These are phyloP conservation scores for Penicillium daleae DNA, from an alignment of 495 filamentous ascomycete species.

Conservation along the genomic window DNA sequence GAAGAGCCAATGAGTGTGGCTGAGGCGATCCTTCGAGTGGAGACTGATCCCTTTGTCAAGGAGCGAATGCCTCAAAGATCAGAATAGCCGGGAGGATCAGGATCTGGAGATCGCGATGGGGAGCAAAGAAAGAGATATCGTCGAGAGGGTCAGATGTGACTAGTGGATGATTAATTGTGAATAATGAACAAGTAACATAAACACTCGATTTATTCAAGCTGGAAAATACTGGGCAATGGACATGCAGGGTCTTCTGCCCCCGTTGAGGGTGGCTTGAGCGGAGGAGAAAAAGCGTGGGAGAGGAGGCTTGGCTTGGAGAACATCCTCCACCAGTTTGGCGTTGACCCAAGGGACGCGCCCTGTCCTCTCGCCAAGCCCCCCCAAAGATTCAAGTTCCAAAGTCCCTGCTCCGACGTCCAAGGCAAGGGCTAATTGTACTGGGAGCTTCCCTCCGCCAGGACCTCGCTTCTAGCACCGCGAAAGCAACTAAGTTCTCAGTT, in stretches of 20 bases:
- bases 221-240: no score
- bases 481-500: background rate
- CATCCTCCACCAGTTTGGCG: constrained; percentile 10
- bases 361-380: background rate
- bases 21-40: constrained; percentile 4
- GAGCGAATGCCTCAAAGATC: background rate
- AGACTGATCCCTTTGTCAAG: background rate
- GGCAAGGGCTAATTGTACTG: background rate
- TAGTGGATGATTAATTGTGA: background rate
- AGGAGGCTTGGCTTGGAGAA: constrained; percentile 2
- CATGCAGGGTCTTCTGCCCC: constrained; percentile 12
- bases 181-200: background rate
- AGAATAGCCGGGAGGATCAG: background rate
- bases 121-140: background rate
- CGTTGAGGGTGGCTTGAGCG: constrained; percentile 2
- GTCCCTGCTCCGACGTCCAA: background rate
- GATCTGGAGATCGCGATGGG: background rate
- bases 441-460: background rate
- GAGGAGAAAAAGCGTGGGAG: background rate
- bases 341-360: background rate
- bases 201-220: background rate
- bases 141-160: background rate
- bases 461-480: background rate
- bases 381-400: no score
- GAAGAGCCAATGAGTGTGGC: constrained; percentile 6